A percentile compares a stretch with the other conserved stretches of the same genome.
These are phyloP conservation scores for Obelidium mucronatum DNA, from an alignment of 192 early-diverging fungal species.

Conservation along the genomic window DNA sequence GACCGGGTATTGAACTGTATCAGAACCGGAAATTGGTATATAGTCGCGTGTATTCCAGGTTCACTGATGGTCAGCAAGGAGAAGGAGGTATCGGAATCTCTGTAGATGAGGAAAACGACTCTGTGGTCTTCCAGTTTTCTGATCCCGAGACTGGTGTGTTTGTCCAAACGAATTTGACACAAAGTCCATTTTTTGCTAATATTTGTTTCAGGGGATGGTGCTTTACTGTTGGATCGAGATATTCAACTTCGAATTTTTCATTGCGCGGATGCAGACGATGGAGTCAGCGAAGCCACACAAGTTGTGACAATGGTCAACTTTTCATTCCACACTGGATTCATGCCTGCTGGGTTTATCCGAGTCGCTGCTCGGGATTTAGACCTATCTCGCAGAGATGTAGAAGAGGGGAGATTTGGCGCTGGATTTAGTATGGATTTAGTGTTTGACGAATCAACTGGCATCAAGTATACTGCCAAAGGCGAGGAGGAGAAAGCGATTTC, in stretches of 20 bases:
- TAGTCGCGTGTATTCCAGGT: conserved; percentile 7
- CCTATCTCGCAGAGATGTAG: conserved; percentile 45
- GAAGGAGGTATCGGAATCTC: not conserved
- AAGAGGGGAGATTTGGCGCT: conserved; percentile 44
- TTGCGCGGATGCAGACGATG: conserved; percentile 43
- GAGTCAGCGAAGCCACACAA: conserved; percentile 32
- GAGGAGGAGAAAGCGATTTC: conserved; percentile 32
- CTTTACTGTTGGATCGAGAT: conserved; percentile 48
- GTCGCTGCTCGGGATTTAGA: conserved; percentile 60
- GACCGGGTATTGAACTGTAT: conserved; percentile 61
- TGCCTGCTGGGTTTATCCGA: conserved; percentile 62
- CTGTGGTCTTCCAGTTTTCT: conserved; percentile 12
- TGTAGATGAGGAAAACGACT: conserved; percentile 10
- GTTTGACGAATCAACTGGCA: conserved; percentile 40
- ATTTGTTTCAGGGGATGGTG: not conserved
- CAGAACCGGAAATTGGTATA: conserved; percentile 53
- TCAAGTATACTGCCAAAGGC: not conserved
- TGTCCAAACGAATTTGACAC: too few relatives aligned
- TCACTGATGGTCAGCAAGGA: not conserved
- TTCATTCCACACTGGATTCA: conserved; percentile 69
- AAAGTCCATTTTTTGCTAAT: too few relatives aligned
- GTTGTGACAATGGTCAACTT: conserved; percentile 61
- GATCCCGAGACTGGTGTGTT: conserved; percentile 25
- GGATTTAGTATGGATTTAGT: conserved; percentile 59
- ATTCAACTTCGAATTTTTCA: conserved; percentile 58